Base-by-base conservation (phyloP, 2,329 filamentous ascomycete species). In the Penicillium sp. region DNA sequence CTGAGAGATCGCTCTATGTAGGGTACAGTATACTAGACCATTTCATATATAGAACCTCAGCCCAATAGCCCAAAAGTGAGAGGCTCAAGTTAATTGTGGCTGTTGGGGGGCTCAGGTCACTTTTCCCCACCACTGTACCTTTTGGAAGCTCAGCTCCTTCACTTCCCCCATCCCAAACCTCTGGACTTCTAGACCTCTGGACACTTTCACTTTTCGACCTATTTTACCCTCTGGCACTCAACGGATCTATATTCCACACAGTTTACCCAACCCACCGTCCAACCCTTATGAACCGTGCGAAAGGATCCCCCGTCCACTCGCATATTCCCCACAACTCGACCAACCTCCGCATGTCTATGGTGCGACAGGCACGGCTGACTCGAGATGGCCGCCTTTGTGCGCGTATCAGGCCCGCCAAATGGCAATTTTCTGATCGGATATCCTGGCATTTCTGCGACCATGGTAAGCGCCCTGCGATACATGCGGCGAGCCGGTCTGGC, bases 371-470 rank as follows among this genome's bases (percentile, higher is more conserved):
- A 62, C 62, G 58, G 63, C 62, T 60, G 58, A 64, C 55, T 71
- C 66, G 81, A 75, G 67, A 86, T 86, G 80, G 83, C 87, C 75
- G 89, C 89, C 73, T 90, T 90, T 76, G 94, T 99, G 79, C 89
- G 94, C 82, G 91, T 99, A 77, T 96, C 91, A 65, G 94, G 94
- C 72, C 92, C 92, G 72, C 92, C 94, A 66, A 99, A 99, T 78
- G 94, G 91, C 77, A 94, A 90, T 77, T 97, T 96, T 72, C 82
- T 97, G 62, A 91, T 97, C 65, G 94, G 94, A 66, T 99, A 97
- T 75, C 94, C 94, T 53, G 94, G 94, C 65, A 97, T 99, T 75
- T 97, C 93, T 53, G 94, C 94, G 68, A 99, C 94, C 37, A 77
- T 97, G 84, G 92, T 97, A 83, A 77, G 90, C 85, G 29, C 47